A percentile compares a stretch with the other conserved stretches of the same genome.
phyloP scores from a whole-genome alignment of 768 basidiomycete species.

The Infundibulicybe gibba region DNA sequence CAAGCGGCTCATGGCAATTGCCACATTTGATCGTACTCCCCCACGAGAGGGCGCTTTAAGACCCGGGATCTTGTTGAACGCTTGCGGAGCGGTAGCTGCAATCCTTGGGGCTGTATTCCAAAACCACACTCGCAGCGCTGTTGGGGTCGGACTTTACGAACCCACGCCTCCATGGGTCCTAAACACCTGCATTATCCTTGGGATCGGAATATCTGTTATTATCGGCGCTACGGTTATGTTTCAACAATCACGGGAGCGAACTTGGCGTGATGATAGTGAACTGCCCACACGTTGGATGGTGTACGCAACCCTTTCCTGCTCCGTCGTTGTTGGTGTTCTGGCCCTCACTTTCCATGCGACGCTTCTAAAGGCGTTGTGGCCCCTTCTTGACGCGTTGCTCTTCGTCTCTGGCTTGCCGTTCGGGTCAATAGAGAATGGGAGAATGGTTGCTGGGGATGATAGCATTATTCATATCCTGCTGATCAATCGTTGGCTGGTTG shows the following conservation, averaged over 20 bases:
- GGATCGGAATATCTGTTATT: constrained; percentile 7
- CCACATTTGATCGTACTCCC: constrained; percentile 19
- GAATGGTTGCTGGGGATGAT: constrained; percentile 16
- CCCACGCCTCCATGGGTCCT: constrained; percentile 18
- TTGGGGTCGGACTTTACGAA: constrained; percentile 12
- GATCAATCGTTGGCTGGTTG: constrained; percentile 24
- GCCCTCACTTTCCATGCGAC: constrained; percentile 10
- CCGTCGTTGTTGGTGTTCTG: constrained; percentile 12
- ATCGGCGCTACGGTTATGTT: constrained; percentile 7
- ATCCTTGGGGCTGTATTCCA: constrained; percentile 20
- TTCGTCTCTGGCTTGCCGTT: constrained; percentile 22
- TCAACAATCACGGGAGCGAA: constrained; percentile 13
- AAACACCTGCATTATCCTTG: constrained; percentile 13
- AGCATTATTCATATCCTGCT: constrained; percentile 19
- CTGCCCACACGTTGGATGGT: constrained; percentile 16
- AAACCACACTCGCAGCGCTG: constrained; percentile 13
- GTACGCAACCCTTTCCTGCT: constrained; percentile 13
- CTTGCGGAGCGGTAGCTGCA: constrained; percentile 17
- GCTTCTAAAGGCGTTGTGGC: constrained; percentile 12
- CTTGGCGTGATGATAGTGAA: constrained; percentile 14
- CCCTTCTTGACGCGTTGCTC: constrained; percentile 18
- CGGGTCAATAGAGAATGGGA: constrained; percentile 21
- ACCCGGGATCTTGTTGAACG: constrained; percentile 17
- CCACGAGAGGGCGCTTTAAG: constrained; percentile 16
- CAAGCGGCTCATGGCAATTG: constrained; percentile 17